phyloP scores from a whole-genome alignment of 805 yeast genomes.

The Jamesozyma piceae region DNA sequence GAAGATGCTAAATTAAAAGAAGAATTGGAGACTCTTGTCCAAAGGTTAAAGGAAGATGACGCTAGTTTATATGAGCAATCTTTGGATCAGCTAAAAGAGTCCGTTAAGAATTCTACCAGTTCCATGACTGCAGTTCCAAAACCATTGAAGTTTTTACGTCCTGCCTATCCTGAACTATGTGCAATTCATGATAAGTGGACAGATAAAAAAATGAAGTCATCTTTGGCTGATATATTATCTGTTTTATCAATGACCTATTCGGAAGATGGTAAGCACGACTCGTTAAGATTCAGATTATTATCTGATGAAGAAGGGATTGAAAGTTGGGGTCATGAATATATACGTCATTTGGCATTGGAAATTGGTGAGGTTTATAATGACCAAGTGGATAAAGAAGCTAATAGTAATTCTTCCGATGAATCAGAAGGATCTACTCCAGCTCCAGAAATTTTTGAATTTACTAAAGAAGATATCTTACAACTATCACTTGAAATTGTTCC shows the following conservation, averaged over 20 bases:
- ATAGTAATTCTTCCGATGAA: constrained; percentile 7
- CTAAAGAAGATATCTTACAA: constrained; percentile 41
- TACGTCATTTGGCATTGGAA: constrained; percentile 90
- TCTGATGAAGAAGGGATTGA: constrained; percentile 50
- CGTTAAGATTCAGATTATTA: constrained; percentile 67
- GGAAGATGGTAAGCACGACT: constrained; percentile 68
- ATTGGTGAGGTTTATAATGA: constrained; percentile 80
- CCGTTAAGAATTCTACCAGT: constrained; percentile 85
- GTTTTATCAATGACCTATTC: constrained; percentile 93
- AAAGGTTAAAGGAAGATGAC: constrained; percentile 50
- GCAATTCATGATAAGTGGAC: constrained; percentile 63
- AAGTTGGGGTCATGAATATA: constrained; percentile 97
- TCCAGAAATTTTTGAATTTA: constrained; percentile 18
- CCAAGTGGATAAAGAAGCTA: constrained; percentile 33
- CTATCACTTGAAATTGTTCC: constrained; percentile 77
- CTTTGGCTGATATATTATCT: constrained; percentile 80
- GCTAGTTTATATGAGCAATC: constrained; percentile 43
- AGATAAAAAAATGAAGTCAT: constrained; percentile 37
- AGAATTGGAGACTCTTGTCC: constrained; percentile 81
- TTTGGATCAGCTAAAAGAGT: constrained; percentile 61
- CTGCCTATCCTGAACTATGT: constrained; percentile 65
- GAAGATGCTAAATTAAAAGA: constrained; percentile 84
- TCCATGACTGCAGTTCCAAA: constrained; percentile 99
- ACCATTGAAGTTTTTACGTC: constrained; percentile 90
- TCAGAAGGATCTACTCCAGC: constrained; percentile 10